Evolutionary conservation across 305 asterid species (phyloP).

Genomic region (Solanum chacoense): DNA sequence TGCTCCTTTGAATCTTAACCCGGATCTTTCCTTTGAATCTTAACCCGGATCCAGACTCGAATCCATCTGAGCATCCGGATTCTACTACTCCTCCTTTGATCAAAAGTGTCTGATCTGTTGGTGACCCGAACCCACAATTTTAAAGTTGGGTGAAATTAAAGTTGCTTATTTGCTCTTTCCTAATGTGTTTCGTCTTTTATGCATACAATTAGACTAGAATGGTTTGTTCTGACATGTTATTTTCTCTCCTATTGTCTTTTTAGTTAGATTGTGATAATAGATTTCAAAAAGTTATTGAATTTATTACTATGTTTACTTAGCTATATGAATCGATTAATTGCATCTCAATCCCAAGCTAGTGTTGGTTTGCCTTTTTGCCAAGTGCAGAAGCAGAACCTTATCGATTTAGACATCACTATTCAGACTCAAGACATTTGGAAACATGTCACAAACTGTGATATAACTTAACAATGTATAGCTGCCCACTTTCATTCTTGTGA

Average conservation of each 20-base stretch:
- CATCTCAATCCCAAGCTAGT: background rate
- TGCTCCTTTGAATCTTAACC: slow-evolving; percentile 46
- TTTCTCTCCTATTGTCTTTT: background rate
- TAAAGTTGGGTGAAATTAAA: background rate
- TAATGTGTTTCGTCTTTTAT: background rate
- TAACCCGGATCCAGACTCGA: slow-evolving; percentile 6
- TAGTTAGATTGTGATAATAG: background rate
- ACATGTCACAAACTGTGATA: no score
- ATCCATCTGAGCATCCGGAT: background rate
- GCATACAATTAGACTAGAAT: background rate
- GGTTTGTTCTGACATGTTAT: background rate
- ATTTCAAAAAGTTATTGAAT: background rate
- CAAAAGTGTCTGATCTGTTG: slow-evolving; percentile 24
- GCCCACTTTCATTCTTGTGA: no score
- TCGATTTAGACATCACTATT: no score
- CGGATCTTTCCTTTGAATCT: slow-evolving; percentile 32
- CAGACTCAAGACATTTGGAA: no score
- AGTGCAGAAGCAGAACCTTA: no score
- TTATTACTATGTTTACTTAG: background rate
- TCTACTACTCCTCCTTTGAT: slow-evolving; percentile 16
- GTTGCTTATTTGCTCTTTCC: background rate
- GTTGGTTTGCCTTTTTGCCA: no score
- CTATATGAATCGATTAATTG: background rate
- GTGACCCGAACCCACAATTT: background rate
- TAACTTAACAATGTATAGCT: no score